These are phyloP conservation scores for Dioscorea zingiberensis DNA, from an alignment of 106 monocot species.

Conservation along the genomic window DNA sequence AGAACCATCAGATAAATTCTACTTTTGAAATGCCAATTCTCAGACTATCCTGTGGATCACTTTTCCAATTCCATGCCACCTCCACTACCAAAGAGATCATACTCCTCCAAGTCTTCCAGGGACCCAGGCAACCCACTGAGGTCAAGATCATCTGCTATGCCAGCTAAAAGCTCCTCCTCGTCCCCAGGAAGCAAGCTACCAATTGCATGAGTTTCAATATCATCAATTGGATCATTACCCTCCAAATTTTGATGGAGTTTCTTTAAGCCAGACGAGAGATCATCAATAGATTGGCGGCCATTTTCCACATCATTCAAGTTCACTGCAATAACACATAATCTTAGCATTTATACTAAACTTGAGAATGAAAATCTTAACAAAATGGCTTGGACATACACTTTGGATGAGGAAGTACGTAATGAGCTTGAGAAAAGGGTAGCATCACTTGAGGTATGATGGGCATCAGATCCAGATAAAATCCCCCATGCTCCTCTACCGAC, in stretches of 20 bases:
- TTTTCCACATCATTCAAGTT: too few relatives aligned
- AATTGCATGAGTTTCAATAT: slow-evolving; percentile 38
- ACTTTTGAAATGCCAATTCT: too few relatives aligned
- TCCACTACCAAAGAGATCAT: slow-evolving; percentile 75
- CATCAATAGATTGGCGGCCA: too few relatives aligned
- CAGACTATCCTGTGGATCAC: too few relatives aligned
- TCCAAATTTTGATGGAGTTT: too few relatives aligned
- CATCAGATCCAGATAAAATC: slow-evolving; percentile 28
- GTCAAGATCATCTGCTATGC: slow-evolving; percentile 64
- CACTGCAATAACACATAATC: too few relatives aligned
- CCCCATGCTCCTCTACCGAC: too few relatives aligned
- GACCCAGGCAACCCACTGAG: slow-evolving; percentile 38
- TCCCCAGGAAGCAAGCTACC: slow-evolving; percentile 61
- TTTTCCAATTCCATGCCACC: slow-evolving; percentile 75
- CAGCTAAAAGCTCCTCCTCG: slow-evolving; percentile 67
- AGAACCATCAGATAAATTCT: too few relatives aligned
- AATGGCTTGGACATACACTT: slow-evolving; percentile 79
- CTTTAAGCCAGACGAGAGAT: too few relatives aligned
- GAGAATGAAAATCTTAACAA: too few relatives aligned
- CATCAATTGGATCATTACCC: slow-evolving; percentile 23
- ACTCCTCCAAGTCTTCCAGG: slow-evolving; percentile 63
- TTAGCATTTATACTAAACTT: slow-evolving; percentile 19
- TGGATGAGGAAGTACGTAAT: slow-evolving; percentile 66
- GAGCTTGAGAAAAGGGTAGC: slow-evolving; percentile 81
- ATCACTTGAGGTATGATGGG: slow-evolving; percentile 38